Base-by-base conservation (phyloP, 345 rosid species). In the Rubroshorea leprosula region DNA sequence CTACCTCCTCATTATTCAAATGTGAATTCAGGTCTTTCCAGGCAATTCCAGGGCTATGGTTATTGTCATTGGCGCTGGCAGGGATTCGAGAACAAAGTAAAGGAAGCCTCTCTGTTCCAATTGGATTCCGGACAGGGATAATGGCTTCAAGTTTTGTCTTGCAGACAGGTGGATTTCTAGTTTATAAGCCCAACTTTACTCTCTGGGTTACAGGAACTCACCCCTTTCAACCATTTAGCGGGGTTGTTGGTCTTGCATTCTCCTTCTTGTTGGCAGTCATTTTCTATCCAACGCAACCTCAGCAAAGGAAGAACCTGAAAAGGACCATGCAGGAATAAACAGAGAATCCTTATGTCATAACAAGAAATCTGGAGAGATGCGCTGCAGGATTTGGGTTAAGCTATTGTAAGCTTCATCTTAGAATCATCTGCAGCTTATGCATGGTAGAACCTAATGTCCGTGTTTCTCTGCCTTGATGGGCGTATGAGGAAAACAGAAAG, bases 201-300 rank as follows among this genome's bases (percentile, higher is more conserved):
- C 51, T 54, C 11, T 92, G 93, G 98, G 27, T 86, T 7, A 78
- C 82, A 0, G 89, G 89, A 29, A 78, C 67, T 58, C 83, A 70
- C 54, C 87, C 86, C 2, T 79, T 78, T 58, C 84, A 89, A 74
- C 95, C 98, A 41, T 86, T 89, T 39, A 81, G 87, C 26, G 98
- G 96, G 62, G 61, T 72, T 12, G 84, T 86, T 25, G 98, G 98
- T 58, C 60, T 86, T 68, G 72, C 70, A 50, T 79, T 78, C 62
- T 39, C 89, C 63, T 57, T 73, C 16, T 54, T 72, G 39, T 49
- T 89, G 66, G 93, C 98, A 43, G 18, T 82, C 43, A 21, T 68
- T 56, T 69, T 86, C 25, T 81, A 86, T 59, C 95, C 95, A 24
- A 82, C 80, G 65, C 72, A 68, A 39, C 62, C 76, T 58, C 45